These are phyloP conservation scores for Phytophthora pisi DNA, from an alignment of 352 stramenopile species.

Conservation along the genomic window DNA sequence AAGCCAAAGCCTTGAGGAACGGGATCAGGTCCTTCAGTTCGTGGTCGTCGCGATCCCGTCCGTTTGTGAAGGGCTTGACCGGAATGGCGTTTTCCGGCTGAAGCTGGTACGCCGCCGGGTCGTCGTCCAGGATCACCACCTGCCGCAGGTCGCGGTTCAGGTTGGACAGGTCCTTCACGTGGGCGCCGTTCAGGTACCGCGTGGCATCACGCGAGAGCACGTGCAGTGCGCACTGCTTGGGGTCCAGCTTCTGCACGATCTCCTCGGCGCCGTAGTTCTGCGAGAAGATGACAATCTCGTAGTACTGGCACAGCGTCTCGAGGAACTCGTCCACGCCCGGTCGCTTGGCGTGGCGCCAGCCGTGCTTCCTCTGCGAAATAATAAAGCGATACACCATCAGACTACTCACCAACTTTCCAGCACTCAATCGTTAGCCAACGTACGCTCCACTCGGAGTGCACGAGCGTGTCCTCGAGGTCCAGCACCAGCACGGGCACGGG, in stretches of 20 bases:
- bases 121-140: constrained; percentile 87
- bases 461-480: constrained; percentile 86
- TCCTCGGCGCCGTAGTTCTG: constrained; percentile 86
- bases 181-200: constrained; percentile 80
- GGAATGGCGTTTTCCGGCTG: constrained; percentile 88
- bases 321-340: constrained; percentile 88
- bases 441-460: constrained; percentile 91
- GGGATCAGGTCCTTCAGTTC: constrained; percentile 84
- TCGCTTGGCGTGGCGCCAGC: constrained; percentile 88
- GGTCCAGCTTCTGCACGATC: constrained; percentile 80
- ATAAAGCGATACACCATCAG: neutral
- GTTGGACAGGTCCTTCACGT: constrained; percentile 85
- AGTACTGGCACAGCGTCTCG: constrained; percentile 85
- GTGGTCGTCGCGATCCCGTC: constrained; percentile 78
- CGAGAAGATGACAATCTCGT: constrained; percentile 90
- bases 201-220: constrained; percentile 81
- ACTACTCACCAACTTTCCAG: neutral
- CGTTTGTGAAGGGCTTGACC: constrained; percentile 79
- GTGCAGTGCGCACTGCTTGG: constrained; percentile 85
- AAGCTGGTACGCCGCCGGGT: constrained; percentile 80
- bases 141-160: constrained; percentile 84
- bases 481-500: constrained; percentile 83
- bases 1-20: constrained; percentile 83
- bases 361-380: constrained; percentile 73
- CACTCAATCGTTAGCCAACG: constrained; percentile 24